These are phyloP conservation scores for Dichomitus squalens DNA, from an alignment of 1,284 basidiomycete genomes.

Conservation along the genomic window DNA sequence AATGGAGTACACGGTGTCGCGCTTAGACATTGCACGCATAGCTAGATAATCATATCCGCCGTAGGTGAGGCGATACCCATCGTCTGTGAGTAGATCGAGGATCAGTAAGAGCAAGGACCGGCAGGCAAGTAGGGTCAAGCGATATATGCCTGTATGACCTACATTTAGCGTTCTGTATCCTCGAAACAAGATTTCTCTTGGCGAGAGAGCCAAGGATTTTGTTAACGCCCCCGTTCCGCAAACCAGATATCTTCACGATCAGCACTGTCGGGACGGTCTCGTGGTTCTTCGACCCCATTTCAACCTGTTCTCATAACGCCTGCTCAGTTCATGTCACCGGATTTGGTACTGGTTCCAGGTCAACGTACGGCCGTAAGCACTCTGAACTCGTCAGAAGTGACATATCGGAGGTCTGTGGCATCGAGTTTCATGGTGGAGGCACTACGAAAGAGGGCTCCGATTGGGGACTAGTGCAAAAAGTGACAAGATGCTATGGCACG, in stretches of 20 bases:
- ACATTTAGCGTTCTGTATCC: constrained; percentile 94
- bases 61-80: constrained; percentile 96
- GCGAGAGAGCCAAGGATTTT: constrained; percentile 90
- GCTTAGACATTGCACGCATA: constrained; percentile 89
- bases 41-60: constrained; percentile 97
- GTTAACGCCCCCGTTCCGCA: constrained; percentile 91
- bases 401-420: constrained; percentile 92
- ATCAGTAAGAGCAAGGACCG: background rate
- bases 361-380: constrained; percentile 86
- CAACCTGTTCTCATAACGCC: constrained; percentile 59
- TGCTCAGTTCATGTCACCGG: background rate
- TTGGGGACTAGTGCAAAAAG: background rate
- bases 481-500: background rate
- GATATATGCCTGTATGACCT: constrained; percentile 25
- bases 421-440: constrained; percentile 81
- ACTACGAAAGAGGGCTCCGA: background rate
- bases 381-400: constrained; percentile 91
- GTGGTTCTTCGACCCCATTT: constrained; percentile 99
- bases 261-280: constrained; percentile 90
- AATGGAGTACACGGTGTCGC: constrained; percentile 85
- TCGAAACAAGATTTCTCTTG: constrained; percentile 89
- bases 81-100: constrained; percentile 59
- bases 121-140: background rate
- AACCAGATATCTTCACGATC: constrained; percentile 89
- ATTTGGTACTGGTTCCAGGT: constrained; percentile 4